These are phyloP conservation scores for Aegilops sharonensis DNA, from an alignment of 176 grass and related monocot species.

Conservation along the genomic window DNA sequence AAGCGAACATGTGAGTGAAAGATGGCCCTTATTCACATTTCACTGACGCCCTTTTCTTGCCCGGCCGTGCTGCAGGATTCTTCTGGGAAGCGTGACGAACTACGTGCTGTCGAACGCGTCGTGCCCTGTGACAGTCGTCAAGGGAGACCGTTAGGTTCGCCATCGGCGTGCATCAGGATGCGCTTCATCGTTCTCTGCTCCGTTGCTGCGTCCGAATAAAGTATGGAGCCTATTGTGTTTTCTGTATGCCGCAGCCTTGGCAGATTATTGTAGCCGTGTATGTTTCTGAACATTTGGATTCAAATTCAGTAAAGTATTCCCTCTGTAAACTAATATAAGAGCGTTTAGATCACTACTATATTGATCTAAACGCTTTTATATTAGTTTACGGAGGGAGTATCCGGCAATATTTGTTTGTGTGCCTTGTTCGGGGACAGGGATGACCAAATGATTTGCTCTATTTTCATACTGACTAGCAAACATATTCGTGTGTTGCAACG, in stretches of 20 bases:
- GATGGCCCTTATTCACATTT: not conserved
- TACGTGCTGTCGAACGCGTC: slow-evolving; percentile 71
- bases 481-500: too few species aligned
- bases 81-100: slow-evolving; percentile 85
- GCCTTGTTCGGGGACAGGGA: not conserved
- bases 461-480: too few species aligned
- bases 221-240: not conserved
- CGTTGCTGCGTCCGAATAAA: slow-evolving; percentile 22
- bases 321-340: too few species aligned
- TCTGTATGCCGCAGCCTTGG: not conserved
- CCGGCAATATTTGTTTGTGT: not conserved
- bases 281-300: not conserved
- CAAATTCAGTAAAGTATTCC: not conserved
- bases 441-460: too few species aligned
- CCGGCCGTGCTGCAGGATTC: slow-evolving; percentile 48
- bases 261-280: not conserved
- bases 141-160: slow-evolving; percentile 31
- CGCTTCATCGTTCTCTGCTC: not conserved
- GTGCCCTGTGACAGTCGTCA: slow-evolving; percentile 84
- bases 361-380: too few species aligned
- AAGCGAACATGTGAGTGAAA: too few species aligned
- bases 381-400: not conserved
- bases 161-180: not conserved
- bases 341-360: too few species aligned
- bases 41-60: not conserved